These are phyloP conservation scores for Phlebopus sp. DNA, from an alignment of 1,284 basidiomycete species.

Conservation along the genomic window DNA sequence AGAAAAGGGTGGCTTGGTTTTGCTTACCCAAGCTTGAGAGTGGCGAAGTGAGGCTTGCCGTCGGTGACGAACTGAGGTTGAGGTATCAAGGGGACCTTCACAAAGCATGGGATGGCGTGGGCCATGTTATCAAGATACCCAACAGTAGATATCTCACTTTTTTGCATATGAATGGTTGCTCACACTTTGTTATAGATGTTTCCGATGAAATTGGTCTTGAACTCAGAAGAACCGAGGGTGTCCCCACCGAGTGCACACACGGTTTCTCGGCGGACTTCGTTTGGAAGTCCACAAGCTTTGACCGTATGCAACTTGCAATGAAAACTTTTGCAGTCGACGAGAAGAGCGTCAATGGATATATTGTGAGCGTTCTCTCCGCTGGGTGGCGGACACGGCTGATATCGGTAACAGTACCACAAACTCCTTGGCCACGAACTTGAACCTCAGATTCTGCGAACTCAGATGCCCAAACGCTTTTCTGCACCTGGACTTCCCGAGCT, in stretches of 20 bases:
- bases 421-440: constrained; percentile 95
- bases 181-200: constrained; percentile 59
- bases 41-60: constrained; percentile 94
- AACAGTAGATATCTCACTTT: constrained; percentile 67
- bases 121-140: constrained; percentile 99
- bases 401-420: constrained; percentile 81
- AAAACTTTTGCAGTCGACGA: constrained; percentile 99
- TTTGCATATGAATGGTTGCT: constrained; percentile 12
- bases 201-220: constrained; percentile 98
- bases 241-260: constrained; percentile 91
- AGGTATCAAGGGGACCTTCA: constrained; percentile 88
- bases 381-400: constrained; percentile 10
- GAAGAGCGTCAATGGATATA: constrained; percentile 98
- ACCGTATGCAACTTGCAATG: constrained; percentile 99
- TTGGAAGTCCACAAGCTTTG: constrained; percentile 99
- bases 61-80: constrained; percentile 93
- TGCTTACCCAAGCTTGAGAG: constrained; percentile 94
- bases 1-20: constrained; percentile 98
- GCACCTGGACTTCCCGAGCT: constrained; percentile 97
- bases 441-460: constrained; percentile 83
- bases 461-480: constrained; percentile 97
- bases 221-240: constrained; percentile 87
- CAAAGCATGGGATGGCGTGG: constrained; percentile 95
- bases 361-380: constrained; percentile 51
- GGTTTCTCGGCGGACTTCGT: constrained; percentile 97